phyloP scores from a whole-genome alignment of 768 basidiomycete species.

The Boletus pseudopeckii region DNA sequence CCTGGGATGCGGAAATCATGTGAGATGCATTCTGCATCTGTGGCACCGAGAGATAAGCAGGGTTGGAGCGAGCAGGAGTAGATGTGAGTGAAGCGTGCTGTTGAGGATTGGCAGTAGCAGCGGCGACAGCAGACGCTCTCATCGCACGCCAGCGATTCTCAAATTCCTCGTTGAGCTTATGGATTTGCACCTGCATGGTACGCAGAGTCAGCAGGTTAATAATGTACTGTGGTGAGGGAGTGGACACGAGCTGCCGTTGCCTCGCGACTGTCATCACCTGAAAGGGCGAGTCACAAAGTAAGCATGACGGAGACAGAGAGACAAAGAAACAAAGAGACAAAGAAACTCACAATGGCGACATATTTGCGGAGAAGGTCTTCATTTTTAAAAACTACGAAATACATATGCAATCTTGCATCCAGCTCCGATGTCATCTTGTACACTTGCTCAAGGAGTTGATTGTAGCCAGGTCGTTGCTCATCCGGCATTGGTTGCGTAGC shows the following conservation, averaged over 20 bases:
- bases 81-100: not conserved
- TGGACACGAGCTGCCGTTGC: constrained; percentile 26
- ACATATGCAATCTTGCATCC: constrained; percentile 48
- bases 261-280: constrained; percentile 45
- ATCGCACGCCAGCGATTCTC: constrained; percentile 27
- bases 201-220: constrained; percentile 39
- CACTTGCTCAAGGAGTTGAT: constrained; percentile 46
- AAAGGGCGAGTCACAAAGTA: constrained; percentile 4
- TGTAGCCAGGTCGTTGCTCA: constrained; percentile 55
- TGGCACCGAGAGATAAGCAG: constrained; percentile 16
- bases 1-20: constrained; percentile 19
- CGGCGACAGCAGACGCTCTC: constrained; percentile 11
- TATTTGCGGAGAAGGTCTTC: constrained; percentile 49
- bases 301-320: not conserved
- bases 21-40: constrained; percentile 17
- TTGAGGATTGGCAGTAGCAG: constrained; percentile 2
- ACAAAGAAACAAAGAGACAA: constrained; percentile 8
- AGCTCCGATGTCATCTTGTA: constrained; percentile 44
- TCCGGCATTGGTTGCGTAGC: constrained; percentile 41
- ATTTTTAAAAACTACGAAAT: constrained; percentile 43
- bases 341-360: constrained; percentile 49
- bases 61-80: not conserved
- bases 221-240: constrained; percentile 31
- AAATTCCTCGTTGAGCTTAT: constrained; percentile 41
- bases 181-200: constrained; percentile 43